phyloP scores from a whole-genome alignment of 768 basidiomycete genomes.

The Chiua virens region DNA sequence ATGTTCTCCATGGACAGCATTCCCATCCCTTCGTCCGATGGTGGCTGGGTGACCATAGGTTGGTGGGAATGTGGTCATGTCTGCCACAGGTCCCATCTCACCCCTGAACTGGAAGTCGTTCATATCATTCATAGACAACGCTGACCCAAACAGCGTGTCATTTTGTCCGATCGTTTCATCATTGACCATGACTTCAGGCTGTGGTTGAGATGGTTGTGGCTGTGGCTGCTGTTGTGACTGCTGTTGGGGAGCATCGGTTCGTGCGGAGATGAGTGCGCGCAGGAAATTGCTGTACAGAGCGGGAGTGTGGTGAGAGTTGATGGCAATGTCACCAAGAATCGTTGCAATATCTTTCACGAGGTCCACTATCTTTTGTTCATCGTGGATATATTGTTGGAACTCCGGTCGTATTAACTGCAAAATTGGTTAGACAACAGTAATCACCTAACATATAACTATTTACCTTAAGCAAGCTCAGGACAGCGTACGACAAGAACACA shows the following conservation, averaged over 20 bases:
- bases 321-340: conserved; percentile 73
- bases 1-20: conserved; percentile 82
- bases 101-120: conserved; percentile 70
- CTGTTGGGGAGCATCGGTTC: conserved; percentile 32
- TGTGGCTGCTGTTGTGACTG: conserved; percentile 18
- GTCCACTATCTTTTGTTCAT: conserved; percentile 67
- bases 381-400: conserved; percentile 72
- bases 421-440: conserved; percentile 11
- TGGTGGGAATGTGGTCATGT: conserved; percentile 85
- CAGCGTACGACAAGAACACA: conserved; percentile 90
- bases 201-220: conserved; percentile 14
- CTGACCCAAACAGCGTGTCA: conserved; percentile 32
- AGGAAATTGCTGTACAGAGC: conserved; percentile 86
- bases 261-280: conserved; percentile 68
- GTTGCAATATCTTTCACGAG: conserved; percentile 82
- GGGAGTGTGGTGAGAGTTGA: conserved; percentile 82
- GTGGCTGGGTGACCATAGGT: conserved; percentile 66
- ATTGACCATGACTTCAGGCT: conserved; percentile 16
- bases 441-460: conserved; percentile 8
- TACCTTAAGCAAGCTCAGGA: conserved; percentile 90
- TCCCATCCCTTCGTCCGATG: conserved; percentile 40
- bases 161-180: conserved; percentile 20
- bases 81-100: conserved; percentile 83
- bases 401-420: conserved; percentile 78
- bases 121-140: conserved; percentile 18